phyloP scores from a whole-genome alignment of 495 filamentous ascomycete genomes.

The Aspergillus hancockii region DNA sequence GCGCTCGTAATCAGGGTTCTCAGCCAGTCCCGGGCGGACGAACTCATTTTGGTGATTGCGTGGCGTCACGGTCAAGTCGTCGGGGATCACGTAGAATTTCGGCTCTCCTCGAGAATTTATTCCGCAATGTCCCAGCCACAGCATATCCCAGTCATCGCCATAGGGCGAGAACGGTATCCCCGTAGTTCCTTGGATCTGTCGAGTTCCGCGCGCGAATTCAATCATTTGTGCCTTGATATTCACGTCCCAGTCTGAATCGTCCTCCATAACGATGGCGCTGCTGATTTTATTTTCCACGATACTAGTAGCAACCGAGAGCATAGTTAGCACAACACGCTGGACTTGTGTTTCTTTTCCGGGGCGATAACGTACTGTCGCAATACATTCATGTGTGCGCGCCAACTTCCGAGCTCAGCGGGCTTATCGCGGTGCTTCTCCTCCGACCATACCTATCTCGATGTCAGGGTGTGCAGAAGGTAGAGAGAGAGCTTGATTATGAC shows the following conservation, averaged over 20 bases:
- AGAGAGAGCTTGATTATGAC: neutral
- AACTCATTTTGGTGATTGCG: constrained; percentile 1
- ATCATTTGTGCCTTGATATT: constrained; percentile 48
- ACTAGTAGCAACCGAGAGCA: constrained; percentile 9
- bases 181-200: constrained; percentile 27
- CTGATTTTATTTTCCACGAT: constrained; percentile 44
- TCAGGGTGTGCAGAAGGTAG: neutral
- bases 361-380: neutral
- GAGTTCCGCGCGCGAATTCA: constrained; percentile 44
- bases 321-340: neutral
- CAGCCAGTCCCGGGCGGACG: neutral
- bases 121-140: constrained; percentile 50
- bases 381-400: constrained; percentile 34
- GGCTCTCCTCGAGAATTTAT: neutral
- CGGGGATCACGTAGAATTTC: neutral
- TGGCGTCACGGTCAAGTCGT: constrained; percentile 4
- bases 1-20: neutral
- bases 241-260: constrained; percentile 59
- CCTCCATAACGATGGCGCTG: constrained; percentile 54
- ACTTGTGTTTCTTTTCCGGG: neutral
- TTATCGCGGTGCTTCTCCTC: constrained; percentile 3
- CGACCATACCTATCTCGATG: neutral
- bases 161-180: constrained; percentile 37
- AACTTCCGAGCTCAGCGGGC: constrained; percentile 15
- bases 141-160: constrained; percentile 51